A percentile compares a stretch with the other conserved stretches of the same genome.
These are phyloP conservation scores for Mycosphaerelloides madeirae DNA, from an alignment of 2,329 filamentous ascomycete species.

Conservation along the genomic window DNA sequence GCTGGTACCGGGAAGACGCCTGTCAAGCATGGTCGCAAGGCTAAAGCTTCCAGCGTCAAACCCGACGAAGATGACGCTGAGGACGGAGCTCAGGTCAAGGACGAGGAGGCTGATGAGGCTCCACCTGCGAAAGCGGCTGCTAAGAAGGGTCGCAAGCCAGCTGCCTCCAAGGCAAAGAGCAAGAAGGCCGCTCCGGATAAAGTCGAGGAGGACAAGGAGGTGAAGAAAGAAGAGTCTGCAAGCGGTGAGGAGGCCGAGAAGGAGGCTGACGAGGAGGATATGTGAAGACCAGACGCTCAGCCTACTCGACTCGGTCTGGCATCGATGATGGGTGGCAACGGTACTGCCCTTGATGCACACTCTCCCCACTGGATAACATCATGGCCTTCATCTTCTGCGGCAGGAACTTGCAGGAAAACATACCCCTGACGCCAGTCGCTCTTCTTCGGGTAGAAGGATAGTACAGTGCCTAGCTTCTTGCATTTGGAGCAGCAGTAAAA, in stretches of 20 bases:
- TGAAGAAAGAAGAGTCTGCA: not conserved
- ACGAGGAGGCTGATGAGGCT: not conserved
- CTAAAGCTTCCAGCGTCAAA: constrained; percentile 11
- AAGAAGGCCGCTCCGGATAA: not conserved
- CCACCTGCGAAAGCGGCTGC: not conserved
- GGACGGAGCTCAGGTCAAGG: constrained; percentile 5
- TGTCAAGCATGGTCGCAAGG: constrained; percentile 16
- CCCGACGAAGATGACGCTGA: constrained; percentile 18
- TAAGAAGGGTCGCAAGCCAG: not conserved
- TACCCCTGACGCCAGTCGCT: too few species aligned
- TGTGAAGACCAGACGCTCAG: not conserved
- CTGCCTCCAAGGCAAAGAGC: not conserved
- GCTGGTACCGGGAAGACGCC: constrained; percentile 17
- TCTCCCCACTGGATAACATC: not conserved
- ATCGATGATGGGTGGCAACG: not conserved
- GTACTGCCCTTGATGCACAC: not conserved
- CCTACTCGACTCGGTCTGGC: too few species aligned
- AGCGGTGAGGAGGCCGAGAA: not conserved
- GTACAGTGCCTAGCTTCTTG: too few species aligned
- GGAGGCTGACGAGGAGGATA: not conserved
- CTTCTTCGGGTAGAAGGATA: too few species aligned
- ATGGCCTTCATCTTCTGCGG: not conserved
- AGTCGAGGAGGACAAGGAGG: not conserved
- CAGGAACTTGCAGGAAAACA: too few species aligned
- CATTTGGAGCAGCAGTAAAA: too few species aligned